These are phyloP conservation scores for Andrographis paniculata DNA, from an alignment of 305 asterid species.

Conservation along the genomic window DNA sequence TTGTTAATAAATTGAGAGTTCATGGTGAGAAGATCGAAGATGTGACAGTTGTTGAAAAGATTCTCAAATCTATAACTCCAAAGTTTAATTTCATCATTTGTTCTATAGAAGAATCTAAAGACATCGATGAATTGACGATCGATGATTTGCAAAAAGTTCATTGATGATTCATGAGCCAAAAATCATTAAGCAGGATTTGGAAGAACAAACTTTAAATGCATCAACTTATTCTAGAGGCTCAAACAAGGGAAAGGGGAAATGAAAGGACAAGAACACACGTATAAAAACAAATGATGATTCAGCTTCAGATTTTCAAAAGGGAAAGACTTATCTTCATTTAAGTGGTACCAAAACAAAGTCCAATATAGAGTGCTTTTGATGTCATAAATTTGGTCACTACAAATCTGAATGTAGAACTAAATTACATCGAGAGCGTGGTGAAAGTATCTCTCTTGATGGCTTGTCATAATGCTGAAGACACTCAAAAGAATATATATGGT, in stretches of 20 bases:
- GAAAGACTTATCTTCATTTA: too few relatives aligned
- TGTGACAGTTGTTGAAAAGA: background rate
- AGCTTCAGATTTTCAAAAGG: background rate
- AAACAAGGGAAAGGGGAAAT: background rate
- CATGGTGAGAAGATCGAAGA: background rate
- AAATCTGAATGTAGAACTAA: background rate
- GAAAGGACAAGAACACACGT: background rate
- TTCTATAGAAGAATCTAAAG: background rate
- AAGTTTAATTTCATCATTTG: slow-evolving; percentile 3
- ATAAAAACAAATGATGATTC: background rate
- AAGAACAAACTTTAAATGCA: background rate
- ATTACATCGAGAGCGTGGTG: background rate
- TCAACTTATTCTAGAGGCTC: background rate
- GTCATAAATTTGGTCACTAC: background rate
- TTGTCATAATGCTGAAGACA: background rate
- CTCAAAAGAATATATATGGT: background rate
- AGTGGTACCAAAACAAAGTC: too few relatives aligned
- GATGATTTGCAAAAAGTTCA: slow-evolving; percentile 1
- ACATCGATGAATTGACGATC: background rate
- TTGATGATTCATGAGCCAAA: slow-evolving; percentile 1
- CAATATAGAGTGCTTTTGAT: background rate
- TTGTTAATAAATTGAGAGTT: background rate
- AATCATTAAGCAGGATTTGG: background rate
- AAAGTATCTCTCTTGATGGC: background rate
- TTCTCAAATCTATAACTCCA: background rate